Evolutionary conservation across 2,329 filamentous ascomycete genomes (phyloP), one percentile per base, ranked within the genome.

Genomic region (Fusarium marasasianum): DNA sequence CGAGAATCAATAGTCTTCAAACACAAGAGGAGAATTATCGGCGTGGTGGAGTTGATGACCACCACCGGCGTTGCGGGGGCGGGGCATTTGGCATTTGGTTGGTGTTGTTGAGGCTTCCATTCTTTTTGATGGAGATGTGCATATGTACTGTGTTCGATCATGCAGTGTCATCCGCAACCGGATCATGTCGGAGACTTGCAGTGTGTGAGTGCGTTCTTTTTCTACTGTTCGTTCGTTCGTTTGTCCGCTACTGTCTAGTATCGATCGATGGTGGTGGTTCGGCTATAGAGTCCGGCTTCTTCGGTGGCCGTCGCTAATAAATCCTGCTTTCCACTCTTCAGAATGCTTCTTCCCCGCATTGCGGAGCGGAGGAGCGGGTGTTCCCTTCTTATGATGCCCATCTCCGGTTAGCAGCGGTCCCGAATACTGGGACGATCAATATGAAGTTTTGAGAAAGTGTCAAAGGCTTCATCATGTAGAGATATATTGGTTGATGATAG

Each of bases 31-130:
- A 64, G 40, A 72, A 60, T 40, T 65, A 35, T 74, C 56, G 63
- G 53, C 67, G 54, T 65, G 50, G 72, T 74, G 71, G 72, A 74
- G 72, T 69, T 63, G 17, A 12, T 50, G 47, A 41, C 29, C 41
- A 55, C n/a, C 51, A 43, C 63, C 51, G 68, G 63, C 48, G 72
- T 74, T 74, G 72, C 72, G 72, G 72, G 72, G 72, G 72, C 72
- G 72, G 72, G 72, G 72, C 68, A 69, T 33, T 22, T 37, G 50
- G 33, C 68, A 69, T 33, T 22, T 37, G 50, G 50, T 53, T 37
- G 50, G 50, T 53, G 29, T 44, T 43, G 44, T 66, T 44, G 62
- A 63, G 48, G 31, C 20, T 41, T 43, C 33, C 33, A 15, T 35
- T 31, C 37, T 57, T 57, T 44, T 50, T 35, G 63, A 62, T 57